Conservation (phyloP, 208 protist species). For the Trypanosoma mega region DNA sequence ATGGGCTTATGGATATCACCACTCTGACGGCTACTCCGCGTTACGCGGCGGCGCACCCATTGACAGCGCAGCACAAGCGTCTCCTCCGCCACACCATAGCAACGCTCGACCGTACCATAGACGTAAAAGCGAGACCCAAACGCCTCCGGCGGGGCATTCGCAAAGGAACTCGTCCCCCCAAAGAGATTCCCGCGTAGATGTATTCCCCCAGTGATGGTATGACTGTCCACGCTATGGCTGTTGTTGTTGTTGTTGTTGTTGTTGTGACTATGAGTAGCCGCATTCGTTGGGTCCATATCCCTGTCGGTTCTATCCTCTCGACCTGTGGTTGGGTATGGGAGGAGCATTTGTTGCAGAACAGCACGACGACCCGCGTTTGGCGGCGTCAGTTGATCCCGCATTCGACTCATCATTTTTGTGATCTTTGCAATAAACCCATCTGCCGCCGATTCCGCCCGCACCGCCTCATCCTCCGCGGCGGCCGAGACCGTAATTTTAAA, state of each 20-base stretch:
- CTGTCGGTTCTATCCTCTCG: no score
- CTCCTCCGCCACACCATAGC: conserved; percentile 40
- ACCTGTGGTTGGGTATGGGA: no score
- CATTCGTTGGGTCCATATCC: no score
- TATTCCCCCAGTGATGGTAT: no score
- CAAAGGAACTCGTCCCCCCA: background rate
- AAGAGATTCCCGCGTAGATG: background rate
- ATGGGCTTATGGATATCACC: no score
- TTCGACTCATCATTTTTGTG: background rate
- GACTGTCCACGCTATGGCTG: no score
- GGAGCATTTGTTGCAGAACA: conserved; percentile 11
- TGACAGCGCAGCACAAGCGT: conserved; percentile 57
- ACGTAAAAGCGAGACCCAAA: conserved; percentile 28
- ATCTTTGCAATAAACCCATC: conserved; percentile 10
- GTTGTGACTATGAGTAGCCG: no score
- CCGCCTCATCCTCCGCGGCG: background rate
- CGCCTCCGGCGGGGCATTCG: background rate
- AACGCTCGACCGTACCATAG: conserved; percentile 61
- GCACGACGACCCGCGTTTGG: background rate
- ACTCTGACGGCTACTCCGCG: no score
- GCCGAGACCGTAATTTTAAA: conserved; percentile 44
- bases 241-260: no score
- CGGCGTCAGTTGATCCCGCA: background rate
- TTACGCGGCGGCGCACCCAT: conserved; percentile 31
- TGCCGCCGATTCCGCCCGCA: background rate